Conservation (phyloP, 1,284 basidiomycete genomes). For the Exobasidium rhododendri region DNA sequence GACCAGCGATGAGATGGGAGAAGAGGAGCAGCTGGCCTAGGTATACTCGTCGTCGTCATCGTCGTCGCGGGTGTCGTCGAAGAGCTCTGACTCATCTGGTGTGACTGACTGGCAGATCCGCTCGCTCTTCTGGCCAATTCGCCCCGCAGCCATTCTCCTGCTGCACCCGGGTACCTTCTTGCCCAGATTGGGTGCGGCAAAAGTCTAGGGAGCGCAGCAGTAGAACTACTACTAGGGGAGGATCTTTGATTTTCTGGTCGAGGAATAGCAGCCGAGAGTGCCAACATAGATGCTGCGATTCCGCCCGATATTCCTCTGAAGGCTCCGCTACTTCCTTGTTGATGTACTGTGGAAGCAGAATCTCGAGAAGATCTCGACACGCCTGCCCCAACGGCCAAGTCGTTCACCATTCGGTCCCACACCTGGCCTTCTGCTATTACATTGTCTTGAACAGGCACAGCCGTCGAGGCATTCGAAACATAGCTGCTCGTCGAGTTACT, state of each 20-base stretch:
- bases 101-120: not conserved
- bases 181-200: constrained; percentile 16
- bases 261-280: constrained; percentile 9
- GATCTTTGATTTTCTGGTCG: not conserved
- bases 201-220: not conserved
- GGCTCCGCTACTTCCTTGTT: not conserved
- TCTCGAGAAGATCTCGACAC: not conserved
- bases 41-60: not conserved
- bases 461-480: not conserved
- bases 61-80: too few relatives aligned
- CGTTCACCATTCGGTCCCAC: constrained; percentile 15
- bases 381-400: constrained; percentile 11
- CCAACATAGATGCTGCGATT: constrained; percentile 6
- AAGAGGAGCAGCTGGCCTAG: not conserved
- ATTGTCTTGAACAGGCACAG: not conserved
- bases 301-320: constrained; percentile 6
- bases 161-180: constrained; percentile 13
- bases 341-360: not conserved
- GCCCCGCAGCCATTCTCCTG: constrained; percentile 14
- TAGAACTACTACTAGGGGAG: not conserved
- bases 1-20: not conserved
- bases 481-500: not conserved
- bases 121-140: constrained; percentile 12
- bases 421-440: not conserved
- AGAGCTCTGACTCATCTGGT: not conserved